These are phyloP conservation scores for Lactifluus volemus DNA, from an alignment of 768 basidiomycete genomes.

Conservation along the genomic window DNA sequence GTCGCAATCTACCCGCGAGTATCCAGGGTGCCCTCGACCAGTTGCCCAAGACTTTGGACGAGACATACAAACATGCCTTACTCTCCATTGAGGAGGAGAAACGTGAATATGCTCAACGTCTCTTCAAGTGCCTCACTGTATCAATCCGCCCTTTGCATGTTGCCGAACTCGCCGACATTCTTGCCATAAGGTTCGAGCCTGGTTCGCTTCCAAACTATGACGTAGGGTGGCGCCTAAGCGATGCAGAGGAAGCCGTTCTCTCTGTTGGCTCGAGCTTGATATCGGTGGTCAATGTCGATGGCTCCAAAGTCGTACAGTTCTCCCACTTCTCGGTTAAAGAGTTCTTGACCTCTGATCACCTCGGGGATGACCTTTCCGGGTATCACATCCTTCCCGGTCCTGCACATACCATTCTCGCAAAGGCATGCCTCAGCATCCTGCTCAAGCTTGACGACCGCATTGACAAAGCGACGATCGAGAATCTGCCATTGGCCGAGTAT, in stretches of 20 bases:
- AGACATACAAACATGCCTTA: too few species aligned
- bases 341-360: background rate
- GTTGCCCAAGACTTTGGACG: too few species aligned
- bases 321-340: conserved; percentile 3
- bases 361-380: background rate
- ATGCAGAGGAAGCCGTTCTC: background rate
- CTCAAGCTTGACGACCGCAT: background rate
- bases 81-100: background rate
- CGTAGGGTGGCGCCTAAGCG: background rate
- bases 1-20: background rate
- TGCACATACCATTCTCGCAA: too few species aligned
- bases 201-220: too few species aligned
- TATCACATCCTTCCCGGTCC: background rate
- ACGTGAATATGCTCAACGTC: background rate
- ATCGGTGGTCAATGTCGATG: background rate
- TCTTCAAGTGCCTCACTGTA: background rate
- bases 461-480: too few species aligned
- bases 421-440: background rate
- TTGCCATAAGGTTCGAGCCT: too few species aligned
- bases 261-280: too few species aligned
- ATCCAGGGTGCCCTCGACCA: too few species aligned
- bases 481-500: too few species aligned
- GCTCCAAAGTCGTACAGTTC: background rate
- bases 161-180: background rate
- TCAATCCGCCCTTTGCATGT: conserved; percentile 2